Evolutionary conservation across 108 stramenopile genomes (phyloP), one percentile per base, ranked within the genome.

Genomic region (Chaetoceros tenuissimus): DNA sequence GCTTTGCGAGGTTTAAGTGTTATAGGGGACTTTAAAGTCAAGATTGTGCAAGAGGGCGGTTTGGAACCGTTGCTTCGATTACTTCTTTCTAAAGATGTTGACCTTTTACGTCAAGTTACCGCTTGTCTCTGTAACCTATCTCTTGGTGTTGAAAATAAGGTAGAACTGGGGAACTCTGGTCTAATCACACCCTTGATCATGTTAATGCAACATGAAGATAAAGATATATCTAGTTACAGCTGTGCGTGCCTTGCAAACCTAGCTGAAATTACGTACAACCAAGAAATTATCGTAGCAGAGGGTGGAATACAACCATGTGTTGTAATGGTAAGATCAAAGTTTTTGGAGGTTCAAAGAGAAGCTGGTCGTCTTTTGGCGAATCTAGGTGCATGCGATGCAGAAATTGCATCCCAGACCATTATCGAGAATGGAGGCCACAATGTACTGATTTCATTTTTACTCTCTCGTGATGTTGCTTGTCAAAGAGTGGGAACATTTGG

Each of bases 11-110:
- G 91, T 10, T 63, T 92, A 21, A 76, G 77, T 55, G 79, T 81
- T 16, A 76, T 63, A 1, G 71, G 66, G 27, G 70, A 66, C 20
- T 71, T 83, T 62, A 85, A 82, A 58, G 75, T 80, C 65, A 85
- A 89, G 54, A 77, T 89, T 29, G 91, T 89, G 0, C 84, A 92
- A 50, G 87, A 89, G 56, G 91, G 87, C 18, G 85, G 87, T 8
- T 68, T 92, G 25, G 82, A 82, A 47, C 85, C 85, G 25, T 63
- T 92, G 3, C 66, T 65, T 16, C 79, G 78, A 31, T 78, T 93
- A 0, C 71, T 93, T 23, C 44, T 56, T 21, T 84, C 82, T 13
- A 63, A 87, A 17, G 86, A 93, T 48, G 72, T 67, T 23, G 79
- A 85, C 45, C 79, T 89, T 28, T 69, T 87, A 8, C 66, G 84